Percentiles rank a stretch among this genome's conserved stretches.
These are phyloP conservation scores for Arabidopsis suecica DNA, from an alignment of 345 rosid genomes.

Conservation along the genomic window DNA sequence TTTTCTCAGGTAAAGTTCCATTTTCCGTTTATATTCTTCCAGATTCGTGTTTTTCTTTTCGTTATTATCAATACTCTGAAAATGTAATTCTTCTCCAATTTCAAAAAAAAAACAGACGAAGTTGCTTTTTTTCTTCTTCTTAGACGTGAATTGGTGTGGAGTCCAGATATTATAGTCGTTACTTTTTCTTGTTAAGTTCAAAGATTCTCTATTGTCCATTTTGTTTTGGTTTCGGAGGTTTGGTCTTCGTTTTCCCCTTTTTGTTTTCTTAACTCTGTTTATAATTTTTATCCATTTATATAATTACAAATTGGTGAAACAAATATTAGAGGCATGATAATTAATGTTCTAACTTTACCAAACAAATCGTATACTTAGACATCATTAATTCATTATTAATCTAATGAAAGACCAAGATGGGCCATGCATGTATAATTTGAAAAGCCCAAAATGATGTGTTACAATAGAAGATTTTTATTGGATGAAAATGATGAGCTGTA, in stretches of 20 bases:
- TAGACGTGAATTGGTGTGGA: constrained; percentile 22
- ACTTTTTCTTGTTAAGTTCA: constrained; percentile 43
- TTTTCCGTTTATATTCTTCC: constrained; percentile 6
- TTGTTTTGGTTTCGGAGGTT: constrained; percentile 27
- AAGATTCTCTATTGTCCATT: constrained; percentile 45
- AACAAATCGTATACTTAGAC: constrained; percentile 21
- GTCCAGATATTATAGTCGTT: constrained; percentile 36
- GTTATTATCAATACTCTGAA: constrained; percentile 18
- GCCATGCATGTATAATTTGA: too few species aligned
- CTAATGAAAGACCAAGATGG: too few species aligned
- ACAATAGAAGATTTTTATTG: too few species aligned
- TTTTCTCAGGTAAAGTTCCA: background rate
- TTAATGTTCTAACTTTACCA: constrained; percentile 26
- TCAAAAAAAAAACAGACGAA: background rate
- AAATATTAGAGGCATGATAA: constrained; percentile 13
- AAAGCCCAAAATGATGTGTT: too few species aligned
- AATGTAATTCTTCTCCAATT: constrained; percentile 12
- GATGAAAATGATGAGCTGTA: too few species aligned
- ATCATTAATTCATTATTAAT: background rate
- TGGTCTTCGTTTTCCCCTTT: constrained; percentile 1
- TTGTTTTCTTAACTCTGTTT: background rate
- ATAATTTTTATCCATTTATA: background rate
- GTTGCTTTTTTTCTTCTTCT: background rate
- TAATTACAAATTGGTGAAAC: constrained; percentile 18
- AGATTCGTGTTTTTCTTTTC: constrained; percentile 3